A percentile compares a stretch with the other conserved stretches of the same genome.
Conservation (phyloP, 1,139 yeast genomes). For the Fermentozyma sake region DNA sequence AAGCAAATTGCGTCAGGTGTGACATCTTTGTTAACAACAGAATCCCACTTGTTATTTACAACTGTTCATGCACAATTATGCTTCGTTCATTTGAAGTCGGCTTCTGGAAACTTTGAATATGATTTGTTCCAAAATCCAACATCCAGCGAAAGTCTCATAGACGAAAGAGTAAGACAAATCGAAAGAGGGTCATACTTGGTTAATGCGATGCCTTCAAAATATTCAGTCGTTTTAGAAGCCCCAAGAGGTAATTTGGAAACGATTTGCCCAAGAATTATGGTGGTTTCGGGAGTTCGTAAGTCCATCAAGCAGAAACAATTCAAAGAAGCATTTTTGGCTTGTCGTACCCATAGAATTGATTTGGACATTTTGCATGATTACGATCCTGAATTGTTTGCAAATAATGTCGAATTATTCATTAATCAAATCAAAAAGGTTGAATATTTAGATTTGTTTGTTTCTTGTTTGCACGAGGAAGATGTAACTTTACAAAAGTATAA, state of each 20-base stretch:
- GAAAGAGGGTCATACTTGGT: slow-evolving; percentile 89
- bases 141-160: slow-evolving; percentile 25
- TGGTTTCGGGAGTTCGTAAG: slow-evolving; percentile 74
- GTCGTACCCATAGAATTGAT: slow-evolving; percentile 90
- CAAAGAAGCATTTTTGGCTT: slow-evolving; percentile 67
- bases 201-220: slow-evolving; percentile 75
- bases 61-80: slow-evolving; percentile 84
- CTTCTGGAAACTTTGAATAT: slow-evolving; percentile 17
- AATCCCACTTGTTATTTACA: slow-evolving; percentile 71
- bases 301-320: slow-evolving; percentile 58
- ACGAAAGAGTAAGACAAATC: slow-evolving; percentile 82
- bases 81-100: slow-evolving; percentile 65
- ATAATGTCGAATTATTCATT: slow-evolving; percentile 65
- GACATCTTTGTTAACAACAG: slow-evolving; percentile 76
- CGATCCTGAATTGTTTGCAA: slow-evolving; percentile 63
- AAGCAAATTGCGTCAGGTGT: slow-evolving; percentile 68
- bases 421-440: slow-evolving; percentile 68
- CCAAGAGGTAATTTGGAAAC: slow-evolving; percentile 96
- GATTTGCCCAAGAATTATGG: slow-evolving; percentile 88
- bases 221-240: slow-evolving; percentile 84
- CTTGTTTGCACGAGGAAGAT: slow-evolving; percentile 83
- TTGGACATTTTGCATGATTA: slow-evolving; percentile 87
- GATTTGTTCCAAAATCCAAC: slow-evolving; percentile 16
- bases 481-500: slow-evolving; percentile 78
- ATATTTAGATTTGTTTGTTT: slow-evolving; percentile 79